phyloP scores from a whole-genome alignment of 257 asterid species.

The Plantago elongata region DNA sequence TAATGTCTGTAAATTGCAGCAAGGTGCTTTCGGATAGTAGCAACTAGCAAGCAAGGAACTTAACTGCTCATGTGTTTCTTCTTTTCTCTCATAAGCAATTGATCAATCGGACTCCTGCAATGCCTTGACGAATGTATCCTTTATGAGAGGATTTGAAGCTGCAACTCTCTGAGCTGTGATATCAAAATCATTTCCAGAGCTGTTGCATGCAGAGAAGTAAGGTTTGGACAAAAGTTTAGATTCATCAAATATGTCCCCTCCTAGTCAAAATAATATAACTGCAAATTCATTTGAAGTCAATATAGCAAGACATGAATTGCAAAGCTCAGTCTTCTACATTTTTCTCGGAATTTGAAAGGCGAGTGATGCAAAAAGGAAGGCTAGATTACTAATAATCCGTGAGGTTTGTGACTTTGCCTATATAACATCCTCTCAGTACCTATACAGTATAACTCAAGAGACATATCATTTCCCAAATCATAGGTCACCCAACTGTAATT shows the following conservation, averaged over 20 bases:
- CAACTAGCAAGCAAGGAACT: constrained; percentile 21
- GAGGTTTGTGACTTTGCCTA: too few relatives aligned
- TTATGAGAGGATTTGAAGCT: constrained; percentile 62
- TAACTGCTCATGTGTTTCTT: constrained; percentile 16
- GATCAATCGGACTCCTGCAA: constrained; percentile 48
- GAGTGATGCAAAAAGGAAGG: constrained; percentile 1
- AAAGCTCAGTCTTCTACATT: constrained; percentile 49
- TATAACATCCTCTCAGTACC: too few relatives aligned
- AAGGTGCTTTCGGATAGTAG: constrained; percentile 19
- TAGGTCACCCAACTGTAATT: too few relatives aligned
- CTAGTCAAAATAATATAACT: neutral
- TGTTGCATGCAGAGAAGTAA: constrained; percentile 19
- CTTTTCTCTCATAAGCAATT: neutral
- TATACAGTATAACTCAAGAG: too few relatives aligned
- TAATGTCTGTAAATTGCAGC: constrained; percentile 17
- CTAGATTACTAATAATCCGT: too few relatives aligned
- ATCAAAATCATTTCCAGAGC: constrained; percentile 65
- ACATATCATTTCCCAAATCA: too few relatives aligned
- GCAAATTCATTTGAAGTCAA: constrained; percentile 13
- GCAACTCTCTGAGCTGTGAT: constrained; percentile 72
- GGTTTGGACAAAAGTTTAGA: neutral
- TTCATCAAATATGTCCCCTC: constrained; percentile 12
- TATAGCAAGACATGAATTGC: constrained; percentile 24
- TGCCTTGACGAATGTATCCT: constrained; percentile 58
- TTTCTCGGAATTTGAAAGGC: constrained; percentile 56